Conservation (phyloP, 2,329 filamentous ascomycete genomes). For the Teratosphaeria zuluensis region DNA sequence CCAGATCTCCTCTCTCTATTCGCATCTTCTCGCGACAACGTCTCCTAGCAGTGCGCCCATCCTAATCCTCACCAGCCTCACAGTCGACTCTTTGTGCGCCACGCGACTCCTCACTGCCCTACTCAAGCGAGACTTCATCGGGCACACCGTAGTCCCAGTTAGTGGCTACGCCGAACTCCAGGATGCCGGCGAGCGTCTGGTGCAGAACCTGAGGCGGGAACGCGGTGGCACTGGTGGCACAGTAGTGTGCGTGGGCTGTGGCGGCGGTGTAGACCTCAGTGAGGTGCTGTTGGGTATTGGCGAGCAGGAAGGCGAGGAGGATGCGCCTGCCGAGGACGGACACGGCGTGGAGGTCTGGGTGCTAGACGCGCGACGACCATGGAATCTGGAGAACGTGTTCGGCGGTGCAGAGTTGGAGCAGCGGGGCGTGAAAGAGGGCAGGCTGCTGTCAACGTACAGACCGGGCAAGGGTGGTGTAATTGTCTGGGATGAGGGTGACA, state of each 20-base stretch:
- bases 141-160: conserved; percentile 93
- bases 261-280: conserved; percentile 80
- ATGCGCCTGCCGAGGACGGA: conserved; percentile 40
- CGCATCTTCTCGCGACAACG: conserved; percentile 69
- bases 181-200: conserved; percentile 66
- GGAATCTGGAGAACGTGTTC: conserved; percentile 92
- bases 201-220: conserved; percentile 76
- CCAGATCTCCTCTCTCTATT: conserved; percentile 84
- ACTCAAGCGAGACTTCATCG: conserved; percentile 95
- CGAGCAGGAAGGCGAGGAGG: conserved; percentile 40
- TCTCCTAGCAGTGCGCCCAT: conserved; percentile 88
- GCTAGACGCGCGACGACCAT: conserved; percentile 80
- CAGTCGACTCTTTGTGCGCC: conserved; percentile 90
- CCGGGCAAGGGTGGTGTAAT: conserved; percentile 79
- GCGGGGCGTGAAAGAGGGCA: conserved; percentile 54
- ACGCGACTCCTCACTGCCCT: conserved; percentile 87
- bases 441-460: conserved; percentile 61
- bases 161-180: conserved; percentile 85
- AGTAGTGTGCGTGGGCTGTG: conserved; percentile 85
- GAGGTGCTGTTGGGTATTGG: conserved; percentile 63
- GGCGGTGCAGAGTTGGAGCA: conserved; percentile 24
- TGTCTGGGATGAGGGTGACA: conserved; percentile 92
- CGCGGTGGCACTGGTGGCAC: conserved; percentile 78
- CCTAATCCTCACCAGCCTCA: conserved; percentile 82
- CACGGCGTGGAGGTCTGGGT: conserved; percentile 94